Evolutionary conservation across 129 eudicot species (phyloP), one percentile per base, ranked within the genome.

Genomic region (Arctium minus): DNA sequence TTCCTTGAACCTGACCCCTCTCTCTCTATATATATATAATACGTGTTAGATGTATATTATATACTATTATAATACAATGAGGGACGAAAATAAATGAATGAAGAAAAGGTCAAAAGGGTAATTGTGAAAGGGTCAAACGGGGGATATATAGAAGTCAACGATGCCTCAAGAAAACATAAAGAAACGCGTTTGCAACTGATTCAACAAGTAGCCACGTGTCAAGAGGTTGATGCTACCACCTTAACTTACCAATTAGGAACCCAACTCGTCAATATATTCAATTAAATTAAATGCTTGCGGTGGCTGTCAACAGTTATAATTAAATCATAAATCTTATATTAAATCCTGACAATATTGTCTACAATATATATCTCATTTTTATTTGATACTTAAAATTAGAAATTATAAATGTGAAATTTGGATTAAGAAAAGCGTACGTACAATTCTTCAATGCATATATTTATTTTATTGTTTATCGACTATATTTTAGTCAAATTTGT

Each of bases 61-160:
- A 22, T n/a, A n/a, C n/a, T n/a, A n/a, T n/a, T n/a, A n/a, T 22
- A 22, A 22, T 22, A 22, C 27, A 22, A 22, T 22, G 27, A 22
- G 27, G 27, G 27, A 22, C 27, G 27, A 22, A 22, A 22, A 22
- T 22, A 22, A 22, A 22, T 22, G 27, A 60, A 17, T 17, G 67
- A 76, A 70, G 81, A 82, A 69, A 76, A 77, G 64, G 86, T 83
- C 82, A 77, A 10, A 53, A 83, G 33, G 46, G 68, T 69, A 69
- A 76, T 69, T 38, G 13, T 76, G 82, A 83, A 76, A 83, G 7
- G 42, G 86, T 83, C 82, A 83, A 83, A 69, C 22, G 18, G 40
- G 37, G 50, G 35, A 17, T 6, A 22, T 65, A 31, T 5, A 12
- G 38, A 77, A 53, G 86, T 83, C 82, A 77, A 77, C 72, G 82